Evolutionary conservation across 2,329 filamentous ascomycete genomes (phyloP).

Genomic region (Epichloe amarillans): DNA sequence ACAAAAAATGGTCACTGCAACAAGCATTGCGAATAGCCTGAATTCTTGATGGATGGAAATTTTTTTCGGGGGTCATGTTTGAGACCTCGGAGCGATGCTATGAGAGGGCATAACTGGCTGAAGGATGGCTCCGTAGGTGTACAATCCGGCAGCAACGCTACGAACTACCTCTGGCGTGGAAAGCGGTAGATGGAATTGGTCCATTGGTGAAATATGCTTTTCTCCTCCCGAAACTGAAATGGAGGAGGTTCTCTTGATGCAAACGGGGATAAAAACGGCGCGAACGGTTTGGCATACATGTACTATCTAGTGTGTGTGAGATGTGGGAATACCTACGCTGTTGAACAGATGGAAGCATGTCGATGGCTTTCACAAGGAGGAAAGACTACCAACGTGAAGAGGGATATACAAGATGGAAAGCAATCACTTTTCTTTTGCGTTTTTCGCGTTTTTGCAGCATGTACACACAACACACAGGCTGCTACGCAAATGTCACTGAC

Average conservation of each 20-base stretch:
- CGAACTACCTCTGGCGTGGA: not conserved
- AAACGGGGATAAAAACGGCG: not conserved
- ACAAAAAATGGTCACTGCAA: not conserved
- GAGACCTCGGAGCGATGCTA: not conserved
- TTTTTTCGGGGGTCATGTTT: not conserved
- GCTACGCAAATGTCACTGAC: not conserved
- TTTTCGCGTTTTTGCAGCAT: not conserved
- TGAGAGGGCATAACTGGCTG: not conserved
- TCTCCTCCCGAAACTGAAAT: not conserved
- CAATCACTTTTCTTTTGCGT: not conserved
- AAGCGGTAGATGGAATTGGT: not conserved
- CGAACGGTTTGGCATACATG: conserved; percentile 3
- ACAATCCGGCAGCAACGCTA: not conserved
- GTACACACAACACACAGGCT: not conserved
- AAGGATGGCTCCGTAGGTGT: not conserved
- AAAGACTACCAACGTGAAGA: not conserved
- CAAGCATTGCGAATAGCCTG: not conserved
- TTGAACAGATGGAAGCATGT: not conserved
- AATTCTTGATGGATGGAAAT: not conserved
- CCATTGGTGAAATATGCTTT: not conserved
- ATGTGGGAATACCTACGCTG: conserved; percentile 1
- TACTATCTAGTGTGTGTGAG: conserved; percentile 3
- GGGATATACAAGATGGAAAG: not conserved
- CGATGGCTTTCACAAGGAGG: not conserved
- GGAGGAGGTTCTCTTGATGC: not conserved